Evolutionary conservation across 106 monocot genomes (phyloP).

Genomic region (Vanilla planifolia): DNA sequence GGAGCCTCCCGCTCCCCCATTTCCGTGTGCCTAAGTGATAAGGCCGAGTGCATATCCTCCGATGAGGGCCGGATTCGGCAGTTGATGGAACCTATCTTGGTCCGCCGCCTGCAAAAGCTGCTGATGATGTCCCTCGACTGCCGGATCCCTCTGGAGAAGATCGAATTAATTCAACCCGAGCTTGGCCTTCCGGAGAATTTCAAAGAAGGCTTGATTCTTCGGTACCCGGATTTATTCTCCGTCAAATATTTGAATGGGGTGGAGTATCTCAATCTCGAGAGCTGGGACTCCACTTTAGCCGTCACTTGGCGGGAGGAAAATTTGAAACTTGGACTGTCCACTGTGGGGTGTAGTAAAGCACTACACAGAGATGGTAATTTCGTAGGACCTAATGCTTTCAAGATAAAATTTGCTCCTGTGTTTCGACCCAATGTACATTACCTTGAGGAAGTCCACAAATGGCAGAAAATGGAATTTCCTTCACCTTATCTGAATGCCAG

Average conservation of each 20-base stretch:
- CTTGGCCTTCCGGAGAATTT: constrained; percentile 60
- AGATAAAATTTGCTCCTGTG: constrained; percentile 49
- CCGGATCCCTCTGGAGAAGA: constrained; percentile 66
- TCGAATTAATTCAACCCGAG: constrained; percentile 52
- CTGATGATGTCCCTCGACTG: constrained; percentile 96
- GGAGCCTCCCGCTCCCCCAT: constrained; percentile 33
- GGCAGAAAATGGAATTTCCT: constrained; percentile 92
- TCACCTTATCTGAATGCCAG: constrained; percentile 86
- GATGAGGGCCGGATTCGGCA: constrained; percentile 39
- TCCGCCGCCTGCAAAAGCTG: constrained; percentile 61
- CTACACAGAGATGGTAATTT: constrained; percentile 63
- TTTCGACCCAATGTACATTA: constrained; percentile 74
- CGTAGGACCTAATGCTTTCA: constrained; percentile 61
- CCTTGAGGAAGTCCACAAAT: constrained; percentile 59
- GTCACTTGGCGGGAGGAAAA: constrained; percentile 75
- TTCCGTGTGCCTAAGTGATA: constrained; percentile 57
- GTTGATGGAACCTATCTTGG: constrained; percentile 78
- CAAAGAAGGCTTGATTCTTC: constrained; percentile 38
- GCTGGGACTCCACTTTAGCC: constrained; percentile 80
- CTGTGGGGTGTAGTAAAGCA: constrained; percentile 9
- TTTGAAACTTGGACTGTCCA: constrained; percentile 21
- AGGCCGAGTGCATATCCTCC: constrained; percentile 34
- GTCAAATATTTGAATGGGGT: constrained; percentile 24
- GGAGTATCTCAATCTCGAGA: constrained; percentile 73
- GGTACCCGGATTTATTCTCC: constrained; percentile 59